Evolutionary conservation across 306 rosid species (phyloP).

Genomic region (Trifolium subterraneum): DNA sequence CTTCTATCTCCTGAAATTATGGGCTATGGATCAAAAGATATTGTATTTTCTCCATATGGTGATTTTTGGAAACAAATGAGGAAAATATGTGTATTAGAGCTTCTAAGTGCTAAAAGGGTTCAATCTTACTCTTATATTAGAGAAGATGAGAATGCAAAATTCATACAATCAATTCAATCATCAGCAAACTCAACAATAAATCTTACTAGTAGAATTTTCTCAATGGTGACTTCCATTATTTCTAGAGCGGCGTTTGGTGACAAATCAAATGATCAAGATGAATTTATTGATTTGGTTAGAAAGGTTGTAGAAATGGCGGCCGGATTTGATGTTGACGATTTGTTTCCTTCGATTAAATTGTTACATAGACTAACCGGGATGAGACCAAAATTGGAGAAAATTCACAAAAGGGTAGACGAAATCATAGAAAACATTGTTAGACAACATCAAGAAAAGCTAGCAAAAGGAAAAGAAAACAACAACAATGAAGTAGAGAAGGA

Average conservation of each 20-base stretch:
- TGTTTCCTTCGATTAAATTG: constrained; percentile 5
- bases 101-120: constrained; percentile 8
- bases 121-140: constrained; percentile 10
- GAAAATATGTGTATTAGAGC: constrained; percentile 2
- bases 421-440: background rate
- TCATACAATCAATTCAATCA: background rate
- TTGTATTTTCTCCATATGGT: constrained; percentile 12
- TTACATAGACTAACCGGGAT: background rate
- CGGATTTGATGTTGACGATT: constrained; percentile 1
- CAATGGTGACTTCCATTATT: background rate
- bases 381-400: background rate
- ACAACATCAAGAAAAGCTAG: background rate
- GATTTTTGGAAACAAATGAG: constrained; percentile 23
- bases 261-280: background rate
- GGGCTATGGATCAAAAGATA: background rate
- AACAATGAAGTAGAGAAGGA: background rate
- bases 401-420: background rate
- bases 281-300: background rate
- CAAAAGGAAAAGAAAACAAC: background rate
- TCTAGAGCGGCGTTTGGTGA: constrained; percentile 13
- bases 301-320: too few relatives aligned
- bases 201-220: background rate
- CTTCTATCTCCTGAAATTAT: background rate
- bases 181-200: background rate
- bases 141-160: constrained; percentile 6